A percentile compares a stretch with the other conserved stretches of the same genome.
phyloP scores from a whole-genome alignment of 2,329 filamentous ascomycete species.

The Colletotrichum paranaense region DNA sequence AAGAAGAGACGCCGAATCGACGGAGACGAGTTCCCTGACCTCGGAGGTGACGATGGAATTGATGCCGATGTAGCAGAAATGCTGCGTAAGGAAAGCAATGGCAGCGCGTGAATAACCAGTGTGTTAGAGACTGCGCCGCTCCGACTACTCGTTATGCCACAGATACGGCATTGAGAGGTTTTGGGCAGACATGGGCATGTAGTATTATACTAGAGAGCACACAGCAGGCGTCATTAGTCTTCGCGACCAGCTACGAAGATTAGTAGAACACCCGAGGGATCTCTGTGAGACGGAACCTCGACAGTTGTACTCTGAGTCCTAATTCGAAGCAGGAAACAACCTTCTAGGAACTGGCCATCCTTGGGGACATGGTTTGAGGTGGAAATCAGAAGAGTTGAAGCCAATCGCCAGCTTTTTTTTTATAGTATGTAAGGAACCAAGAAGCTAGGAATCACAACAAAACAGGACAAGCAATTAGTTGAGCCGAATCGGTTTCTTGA shows the following conservation, averaged over 20 bases:
- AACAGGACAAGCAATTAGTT: neutral
- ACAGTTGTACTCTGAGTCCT: neutral
- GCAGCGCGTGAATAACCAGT: slow-evolving; percentile 5
- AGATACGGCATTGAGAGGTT: neutral
- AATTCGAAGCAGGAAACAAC: neutral
- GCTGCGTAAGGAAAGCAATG: slow-evolving; percentile 56
- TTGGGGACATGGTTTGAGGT: neutral
- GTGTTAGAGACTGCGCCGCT: neutral
- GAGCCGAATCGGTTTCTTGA: too few species aligned
- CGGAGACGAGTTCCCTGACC: slow-evolving; percentile 62
- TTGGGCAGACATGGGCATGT: neutral
- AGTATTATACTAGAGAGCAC: slow-evolving; percentile 12
- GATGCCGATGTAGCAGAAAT: slow-evolving; percentile 68
- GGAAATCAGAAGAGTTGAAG: neutral
- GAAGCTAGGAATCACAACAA: neutral
- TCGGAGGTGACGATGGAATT: slow-evolving; percentile 66
- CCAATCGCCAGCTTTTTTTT: neutral
- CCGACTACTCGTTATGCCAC: neutral
- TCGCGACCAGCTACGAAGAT: neutral
- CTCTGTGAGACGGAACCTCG: neutral
- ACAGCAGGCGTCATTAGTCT: neutral
- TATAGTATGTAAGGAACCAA: neutral
- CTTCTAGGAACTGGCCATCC: neutral
- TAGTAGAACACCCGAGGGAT: neutral
- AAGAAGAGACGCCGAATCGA: slow-evolving; percentile 69